These are phyloP conservation scores for Raddia distichophylla DNA, from an alignment of 176 grass and related monocot genomes.

Conservation along the genomic window DNA sequence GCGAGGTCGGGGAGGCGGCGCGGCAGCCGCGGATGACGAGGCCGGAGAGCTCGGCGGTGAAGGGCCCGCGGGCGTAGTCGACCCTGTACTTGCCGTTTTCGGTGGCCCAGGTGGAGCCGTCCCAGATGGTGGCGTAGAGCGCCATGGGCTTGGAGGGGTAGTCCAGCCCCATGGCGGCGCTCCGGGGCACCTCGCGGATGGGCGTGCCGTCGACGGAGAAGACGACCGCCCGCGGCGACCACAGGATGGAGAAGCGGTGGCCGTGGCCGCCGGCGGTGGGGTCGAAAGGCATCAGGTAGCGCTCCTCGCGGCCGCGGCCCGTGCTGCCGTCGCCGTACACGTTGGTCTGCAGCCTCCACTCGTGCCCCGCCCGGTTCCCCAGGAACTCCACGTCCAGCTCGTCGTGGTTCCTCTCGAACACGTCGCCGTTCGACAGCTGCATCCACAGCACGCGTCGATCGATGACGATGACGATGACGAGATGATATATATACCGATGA, in stretches of 20 bases:
- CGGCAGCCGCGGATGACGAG: conserved; percentile 58
- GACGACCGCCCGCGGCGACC: conserved; percentile 54
- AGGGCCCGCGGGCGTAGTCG: conserved; percentile 65
- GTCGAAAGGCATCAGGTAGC: conserved; percentile 79
- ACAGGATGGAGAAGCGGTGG: conserved; percentile 74
- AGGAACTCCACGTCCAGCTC: conserved; percentile 88
- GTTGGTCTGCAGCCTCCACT: conserved; percentile 87
- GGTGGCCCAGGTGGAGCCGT: conserved; percentile 82
- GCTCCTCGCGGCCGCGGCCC: conserved; percentile 60
- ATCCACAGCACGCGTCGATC: background rate
- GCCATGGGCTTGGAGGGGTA: conserved; percentile 86
- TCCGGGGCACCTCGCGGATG: conserved; percentile 58
- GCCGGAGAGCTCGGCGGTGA: conserved; percentile 61
- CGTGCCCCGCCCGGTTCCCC: conserved; percentile 63
- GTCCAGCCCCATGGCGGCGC: conserved; percentile 49
- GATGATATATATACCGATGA: too few relatives aligned
- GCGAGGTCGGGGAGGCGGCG: background rate
- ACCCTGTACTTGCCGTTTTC: conserved; percentile 71
- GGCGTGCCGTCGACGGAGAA: conserved; percentile 78
- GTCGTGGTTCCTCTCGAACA: conserved; percentile 74
- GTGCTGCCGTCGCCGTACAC: conserved; percentile 93
- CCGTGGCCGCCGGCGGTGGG: conserved; percentile 45
- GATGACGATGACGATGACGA: too few relatives aligned
- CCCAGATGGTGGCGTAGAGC: conserved; percentile 82
- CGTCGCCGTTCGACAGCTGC: conserved; percentile 82